Evolutionary conservation across 306 rosid species (phyloP).

Genomic region (Acacia crassicarpa): DNA sequence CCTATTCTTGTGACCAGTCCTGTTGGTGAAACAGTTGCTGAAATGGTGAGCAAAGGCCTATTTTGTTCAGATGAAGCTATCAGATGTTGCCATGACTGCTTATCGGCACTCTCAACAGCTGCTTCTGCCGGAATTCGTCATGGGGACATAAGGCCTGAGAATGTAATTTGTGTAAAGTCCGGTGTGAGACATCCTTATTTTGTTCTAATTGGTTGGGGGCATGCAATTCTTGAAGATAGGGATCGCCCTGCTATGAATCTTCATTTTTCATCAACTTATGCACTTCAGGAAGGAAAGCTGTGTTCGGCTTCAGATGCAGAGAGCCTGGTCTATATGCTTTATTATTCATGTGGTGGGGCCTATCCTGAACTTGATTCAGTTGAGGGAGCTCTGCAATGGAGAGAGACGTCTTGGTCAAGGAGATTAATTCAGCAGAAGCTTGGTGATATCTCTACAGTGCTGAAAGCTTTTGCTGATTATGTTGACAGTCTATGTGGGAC

Average conservation of each 20-base stretch:
- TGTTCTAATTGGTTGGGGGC: constrained; percentile 95
- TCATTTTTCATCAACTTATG: constrained; percentile 89
- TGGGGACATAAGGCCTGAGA: constrained; percentile 94
- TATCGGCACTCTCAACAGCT: constrained; percentile 84
- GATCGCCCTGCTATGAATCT: constrained; percentile 97
- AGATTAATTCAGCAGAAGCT: constrained; percentile 92
- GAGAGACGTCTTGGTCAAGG: constrained; percentile 95
- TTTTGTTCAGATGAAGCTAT: constrained; percentile 80
- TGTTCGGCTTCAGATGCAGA: constrained; percentile 99
- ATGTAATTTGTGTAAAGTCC: constrained; percentile 68
- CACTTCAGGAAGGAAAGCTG: constrained; percentile 92
- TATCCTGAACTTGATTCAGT: constrained; percentile 88
- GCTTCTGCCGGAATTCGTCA: constrained; percentile 85
- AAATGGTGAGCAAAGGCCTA: constrained; percentile 63
- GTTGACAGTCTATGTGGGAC: constrained; percentile 98
- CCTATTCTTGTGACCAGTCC: constrained; percentile 92
- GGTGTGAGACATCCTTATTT: constrained; percentile 61
- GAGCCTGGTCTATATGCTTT: constrained; percentile 94
- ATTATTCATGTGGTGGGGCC: constrained; percentile 74
- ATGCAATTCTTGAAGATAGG: constrained; percentile 91
- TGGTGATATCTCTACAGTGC: constrained; percentile 80
- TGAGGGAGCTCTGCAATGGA: constrained; percentile 94
- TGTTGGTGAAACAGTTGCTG: constrained; percentile 83
- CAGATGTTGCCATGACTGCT: constrained; percentile 92
- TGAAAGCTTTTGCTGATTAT: constrained; percentile 94